Conservation (phyloP, 805 yeast genomes). For the Diddensiella santjacobensis region DNA sequence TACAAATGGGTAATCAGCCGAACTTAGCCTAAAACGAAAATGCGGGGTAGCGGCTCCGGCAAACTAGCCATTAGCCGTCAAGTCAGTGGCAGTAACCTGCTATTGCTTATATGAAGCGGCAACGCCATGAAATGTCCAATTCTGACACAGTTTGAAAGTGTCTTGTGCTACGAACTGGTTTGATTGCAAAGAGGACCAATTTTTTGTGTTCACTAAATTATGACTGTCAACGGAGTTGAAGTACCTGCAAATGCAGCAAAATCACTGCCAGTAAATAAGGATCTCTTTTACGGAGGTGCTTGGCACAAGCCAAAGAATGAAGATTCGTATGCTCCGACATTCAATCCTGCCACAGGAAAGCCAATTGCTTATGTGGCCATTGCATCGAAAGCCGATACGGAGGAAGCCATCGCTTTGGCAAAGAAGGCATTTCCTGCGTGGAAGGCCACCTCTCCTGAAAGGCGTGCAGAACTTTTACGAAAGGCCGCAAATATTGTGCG, state of each 20-base stretch:
- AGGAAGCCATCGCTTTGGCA: conserved; percentile 79
- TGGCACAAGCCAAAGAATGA: conserved; percentile 4
- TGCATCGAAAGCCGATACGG: conserved; percentile 67
- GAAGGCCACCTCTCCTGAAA: conserved; percentile 54
- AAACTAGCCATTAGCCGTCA: neutral
- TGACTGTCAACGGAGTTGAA: conserved; percentile 3
- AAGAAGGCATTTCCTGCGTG: conserved; percentile 50
- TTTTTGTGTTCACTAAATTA: neutral
- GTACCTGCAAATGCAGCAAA: conserved; percentile 3
- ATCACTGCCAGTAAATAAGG: conserved; percentile 1
- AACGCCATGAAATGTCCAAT: too few species aligned
- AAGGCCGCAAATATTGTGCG: conserved; percentile 1
- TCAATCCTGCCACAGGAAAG: conserved; percentile 43
- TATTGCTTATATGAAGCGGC: too few species aligned
- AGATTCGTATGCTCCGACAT: conserved; percentile 1
- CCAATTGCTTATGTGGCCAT: conserved; percentile 62
- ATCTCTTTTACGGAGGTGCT: conserved; percentile 4
- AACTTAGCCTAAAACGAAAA: too few species aligned
- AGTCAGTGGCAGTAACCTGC: too few species aligned
- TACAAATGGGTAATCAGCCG: too few species aligned
- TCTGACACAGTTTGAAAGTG: too few species aligned
- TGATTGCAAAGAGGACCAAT: too few species aligned
- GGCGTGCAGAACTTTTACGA: conserved; percentile 61
- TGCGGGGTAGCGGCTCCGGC: conserved; percentile 1
- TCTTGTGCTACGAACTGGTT: too few species aligned